Percentiles rank a stretch among this genome's conserved stretches.
phyloP scores from a whole-genome alignment of 768 basidiomycete species.

The Russula vinacea region DNA sequence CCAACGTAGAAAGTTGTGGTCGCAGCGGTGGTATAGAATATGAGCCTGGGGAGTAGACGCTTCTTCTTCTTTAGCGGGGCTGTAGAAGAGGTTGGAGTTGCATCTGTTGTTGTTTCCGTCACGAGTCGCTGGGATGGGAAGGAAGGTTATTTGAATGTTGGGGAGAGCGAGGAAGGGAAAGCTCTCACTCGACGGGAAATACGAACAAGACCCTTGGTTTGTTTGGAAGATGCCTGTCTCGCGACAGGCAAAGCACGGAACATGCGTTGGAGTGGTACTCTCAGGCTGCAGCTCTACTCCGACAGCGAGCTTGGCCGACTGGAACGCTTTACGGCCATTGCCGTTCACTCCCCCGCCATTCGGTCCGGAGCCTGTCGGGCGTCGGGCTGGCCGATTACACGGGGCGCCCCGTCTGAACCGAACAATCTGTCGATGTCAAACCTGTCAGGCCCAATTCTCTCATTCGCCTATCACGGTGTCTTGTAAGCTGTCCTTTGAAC shows the following conservation, averaged over 20 bases:
- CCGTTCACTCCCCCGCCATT: not conserved
- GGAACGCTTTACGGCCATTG: not conserved
- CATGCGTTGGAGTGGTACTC: conserved; percentile 36
- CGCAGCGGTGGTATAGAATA: conserved; percentile 65
- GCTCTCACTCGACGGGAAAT: conserved; percentile 57
- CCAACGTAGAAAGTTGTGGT: conserved; percentile 78
- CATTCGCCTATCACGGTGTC: not conserved
- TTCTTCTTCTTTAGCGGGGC: conserved; percentile 51
- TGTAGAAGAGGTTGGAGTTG: conserved; percentile 36
- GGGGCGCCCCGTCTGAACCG: not conserved
- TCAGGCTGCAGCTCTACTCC: not conserved
- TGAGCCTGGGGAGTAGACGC: conserved; percentile 52
- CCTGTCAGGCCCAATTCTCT: not conserved
- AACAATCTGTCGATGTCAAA: no score
- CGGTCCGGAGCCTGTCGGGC: no score
- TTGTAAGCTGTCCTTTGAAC: not conserved
- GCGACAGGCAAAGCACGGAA: conserved; percentile 57
- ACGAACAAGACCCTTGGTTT: conserved; percentile 48
- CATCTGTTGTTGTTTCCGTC: conserved; percentile 43
- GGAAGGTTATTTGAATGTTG: conserved; percentile 13
- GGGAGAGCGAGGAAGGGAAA: conserved; percentile 14
- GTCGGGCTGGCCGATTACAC: not conserved
- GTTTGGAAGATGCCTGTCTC: conserved; percentile 46
- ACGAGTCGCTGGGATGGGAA: conserved; percentile 56
- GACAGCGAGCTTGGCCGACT: no score